Conservation (phyloP, 805 yeast species). For the Candida awuae region DNA sequence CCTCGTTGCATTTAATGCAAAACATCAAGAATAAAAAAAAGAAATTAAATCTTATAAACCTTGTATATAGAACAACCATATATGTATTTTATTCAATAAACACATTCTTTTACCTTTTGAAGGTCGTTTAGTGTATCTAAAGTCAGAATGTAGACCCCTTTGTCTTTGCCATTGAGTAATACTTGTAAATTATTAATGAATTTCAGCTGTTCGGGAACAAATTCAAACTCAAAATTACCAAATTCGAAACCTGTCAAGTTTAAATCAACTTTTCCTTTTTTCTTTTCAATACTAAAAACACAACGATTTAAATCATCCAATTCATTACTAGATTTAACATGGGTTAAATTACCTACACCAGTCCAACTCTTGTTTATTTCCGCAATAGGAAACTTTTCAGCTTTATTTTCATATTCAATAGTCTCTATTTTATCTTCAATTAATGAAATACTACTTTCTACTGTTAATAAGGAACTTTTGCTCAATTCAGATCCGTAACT, state of each 20-base stretch:
- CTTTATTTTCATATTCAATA: neutral
- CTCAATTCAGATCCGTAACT: constrained; percentile 18
- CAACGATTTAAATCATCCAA: constrained; percentile 13
- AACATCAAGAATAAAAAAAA: neutral
- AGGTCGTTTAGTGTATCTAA: constrained; percentile 9
- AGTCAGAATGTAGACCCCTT: constrained; percentile 6
- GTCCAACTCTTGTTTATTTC: constrained; percentile 4
- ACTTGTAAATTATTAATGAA: constrained; percentile 3
- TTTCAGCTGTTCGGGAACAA: neutral
- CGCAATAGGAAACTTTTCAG: neutral
- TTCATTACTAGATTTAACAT: constrained; percentile 4
- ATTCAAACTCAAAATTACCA: constrained; percentile 10
- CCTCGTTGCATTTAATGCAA: constrained; percentile 33
- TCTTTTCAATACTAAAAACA: constrained; percentile 7
- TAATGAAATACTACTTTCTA: constrained; percentile 1
- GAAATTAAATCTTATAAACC: neutral
- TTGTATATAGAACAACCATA: neutral
- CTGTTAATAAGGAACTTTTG: neutral
- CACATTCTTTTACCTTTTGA: constrained; percentile 6
- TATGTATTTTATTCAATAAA: neutral
- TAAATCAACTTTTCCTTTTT: neutral
- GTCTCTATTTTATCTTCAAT: neutral
- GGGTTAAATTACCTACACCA: constrained; percentile 5
- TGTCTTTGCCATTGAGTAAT: constrained; percentile 2
- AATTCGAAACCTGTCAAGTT: constrained; percentile 15